Evolutionary conservation across 2,329 filamentous ascomycete species (phyloP).

Genomic region (Clonostachys sp.): DNA sequence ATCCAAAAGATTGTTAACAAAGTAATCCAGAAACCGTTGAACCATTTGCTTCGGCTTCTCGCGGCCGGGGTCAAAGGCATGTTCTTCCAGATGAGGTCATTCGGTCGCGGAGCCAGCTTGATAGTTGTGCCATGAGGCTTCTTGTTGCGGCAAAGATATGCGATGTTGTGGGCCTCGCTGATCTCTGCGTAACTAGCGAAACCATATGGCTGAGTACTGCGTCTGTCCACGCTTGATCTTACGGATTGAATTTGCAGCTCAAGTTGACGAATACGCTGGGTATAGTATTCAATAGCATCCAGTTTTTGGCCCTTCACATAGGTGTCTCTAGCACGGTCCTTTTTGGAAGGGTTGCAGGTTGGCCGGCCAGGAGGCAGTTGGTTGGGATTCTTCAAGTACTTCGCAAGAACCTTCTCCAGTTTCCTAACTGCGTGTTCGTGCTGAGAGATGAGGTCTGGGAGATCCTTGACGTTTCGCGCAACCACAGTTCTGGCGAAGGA

Average conservation of each 20-base stretch:
- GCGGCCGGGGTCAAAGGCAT: constrained; percentile 66
- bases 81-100: constrained; percentile 96
- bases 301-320: constrained; percentile 70
- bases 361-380: constrained; percentile 74
- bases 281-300: constrained; percentile 92
- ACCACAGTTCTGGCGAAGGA: constrained; percentile 77
- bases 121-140: constrained; percentile 75
- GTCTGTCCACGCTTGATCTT: constrained; percentile 75
- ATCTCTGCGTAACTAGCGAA: constrained; percentile 94
- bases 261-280: constrained; percentile 75
- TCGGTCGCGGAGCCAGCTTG: constrained; percentile 75
- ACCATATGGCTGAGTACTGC: constrained; percentile 84
- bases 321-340: constrained; percentile 62
- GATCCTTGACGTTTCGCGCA: constrained; percentile 85
- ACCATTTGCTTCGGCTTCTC: constrained; percentile 66
- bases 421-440: constrained; percentile 78
- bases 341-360: constrained; percentile 73
- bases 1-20: constrained; percentile 83
- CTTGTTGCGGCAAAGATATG: constrained; percentile 76
- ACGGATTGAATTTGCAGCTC: constrained; percentile 83
- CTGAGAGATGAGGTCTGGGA: constrained; percentile 79
- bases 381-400: constrained; percentile 84
- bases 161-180: constrained; percentile 80
- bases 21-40: constrained; percentile 81
- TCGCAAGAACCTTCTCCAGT: constrained; percentile 79